These are phyloP conservation scores for Ceratopteris richardii DNA, from an alignment of 75 land plant genomes.

Conservation along the genomic window DNA sequence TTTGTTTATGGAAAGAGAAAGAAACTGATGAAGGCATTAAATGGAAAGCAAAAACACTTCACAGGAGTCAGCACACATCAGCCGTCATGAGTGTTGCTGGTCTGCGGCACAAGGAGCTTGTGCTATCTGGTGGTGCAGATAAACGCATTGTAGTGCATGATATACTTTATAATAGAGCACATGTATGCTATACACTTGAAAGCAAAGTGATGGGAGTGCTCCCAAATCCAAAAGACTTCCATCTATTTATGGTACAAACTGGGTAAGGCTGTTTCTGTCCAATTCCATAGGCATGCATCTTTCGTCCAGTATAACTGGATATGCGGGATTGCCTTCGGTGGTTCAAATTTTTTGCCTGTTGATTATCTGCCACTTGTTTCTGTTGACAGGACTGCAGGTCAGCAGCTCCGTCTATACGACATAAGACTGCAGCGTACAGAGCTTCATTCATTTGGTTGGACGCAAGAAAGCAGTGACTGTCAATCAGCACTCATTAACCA, in stretches of 20 bases:
- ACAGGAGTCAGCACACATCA: constrained; percentile 29
- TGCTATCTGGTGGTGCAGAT: constrained; percentile 30
- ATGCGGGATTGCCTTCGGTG: too few species aligned
- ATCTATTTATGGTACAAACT: constrained; percentile 44
- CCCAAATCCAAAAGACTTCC: constrained; percentile 34
- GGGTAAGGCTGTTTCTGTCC: too few species aligned
- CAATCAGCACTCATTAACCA: constrained; percentile 39
- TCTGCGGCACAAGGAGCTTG: constrained; percentile 22
- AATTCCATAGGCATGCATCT: too few species aligned
- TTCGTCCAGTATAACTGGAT: too few species aligned
- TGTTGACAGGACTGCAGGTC: constrained; percentile 29
- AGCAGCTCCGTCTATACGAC: constrained; percentile 35
- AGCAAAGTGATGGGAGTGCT: constrained; percentile 39
- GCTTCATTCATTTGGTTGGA: constrained; percentile 45
- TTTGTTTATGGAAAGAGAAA: constrained; percentile 34
- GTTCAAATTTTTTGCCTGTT: too few species aligned
- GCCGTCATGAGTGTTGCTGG: constrained; percentile 40
- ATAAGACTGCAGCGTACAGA: constrained; percentile 17
- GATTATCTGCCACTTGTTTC: too few species aligned
- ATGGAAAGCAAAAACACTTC: constrained; percentile 31
- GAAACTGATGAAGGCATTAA: constrained; percentile 5
- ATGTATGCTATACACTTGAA: constrained; percentile 24
- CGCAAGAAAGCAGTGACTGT: constrained; percentile 31
- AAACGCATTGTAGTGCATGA: constrained; percentile 37
- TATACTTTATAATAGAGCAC: constrained; percentile 11